Evolutionary conservation across 768 basidiomycete genomes (phyloP), one percentile per base, ranked within the genome.

Genomic region (Tricholoma bakamatsutake): DNA sequence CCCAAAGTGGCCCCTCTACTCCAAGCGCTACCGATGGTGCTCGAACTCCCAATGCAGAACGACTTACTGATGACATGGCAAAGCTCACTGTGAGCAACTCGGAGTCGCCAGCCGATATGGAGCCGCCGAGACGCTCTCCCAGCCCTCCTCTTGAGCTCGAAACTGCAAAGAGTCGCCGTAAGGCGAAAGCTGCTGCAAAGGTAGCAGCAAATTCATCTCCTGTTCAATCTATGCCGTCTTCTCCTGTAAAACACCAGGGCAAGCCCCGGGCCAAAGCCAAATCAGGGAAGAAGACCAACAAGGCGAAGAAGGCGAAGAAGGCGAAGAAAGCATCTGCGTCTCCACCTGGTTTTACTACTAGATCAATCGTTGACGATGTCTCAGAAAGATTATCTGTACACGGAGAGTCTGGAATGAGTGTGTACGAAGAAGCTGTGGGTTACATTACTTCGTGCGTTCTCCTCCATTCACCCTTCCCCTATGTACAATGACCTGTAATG

Each of bases 401-500:
- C 31, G 66, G 62, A 39, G 71, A 74, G 67, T 65, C 17, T 64
- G 62, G 43, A 18, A 18, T 35, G 13, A n/a, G 46, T 48, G 67
- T 76, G 46, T 85, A 83, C 63, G 73, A 83, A 52, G 82, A 83
- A 56, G 87, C 87, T 1, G 75, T 78, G 11, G 70, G 68, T 40
- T 87, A 77, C 65, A 84, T 88, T 56, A 79, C 80, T 9, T 77
- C 79, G 85, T 87, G 64, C 54, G 84, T 82, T 42, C 56, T 43
- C 48, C 42, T 52, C n/a, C 53, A 28, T 54, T 55, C 39, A 43
- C 37, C 48, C 45, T 45, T 18, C n/a, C 45, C 8, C 2, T 31
- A 39, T 17, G 50, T 11, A 21, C 33, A 24, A 30, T 43, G 55
- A 39, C 4, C 52, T 17, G 45, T 10, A 35, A 52, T 52, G 39